Conservation (phyloP, 371 early-diverging fungal species). For the Lichtheimia corymbifera region DNA sequence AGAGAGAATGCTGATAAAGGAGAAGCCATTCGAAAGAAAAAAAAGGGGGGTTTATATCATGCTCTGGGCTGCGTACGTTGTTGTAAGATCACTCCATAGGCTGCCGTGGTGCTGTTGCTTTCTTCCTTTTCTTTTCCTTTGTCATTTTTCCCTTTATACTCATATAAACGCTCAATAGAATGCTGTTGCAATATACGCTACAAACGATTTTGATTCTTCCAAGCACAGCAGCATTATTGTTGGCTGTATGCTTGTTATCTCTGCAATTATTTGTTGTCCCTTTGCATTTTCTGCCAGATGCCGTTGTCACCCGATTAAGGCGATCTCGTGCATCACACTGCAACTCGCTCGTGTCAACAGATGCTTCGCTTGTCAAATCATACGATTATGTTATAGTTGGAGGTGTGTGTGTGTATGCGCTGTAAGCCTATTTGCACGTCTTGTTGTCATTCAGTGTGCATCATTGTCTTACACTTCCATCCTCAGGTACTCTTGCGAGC, state of each 20-base stretch:
- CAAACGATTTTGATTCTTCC: slow-evolving; percentile 13
- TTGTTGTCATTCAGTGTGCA: background rate
- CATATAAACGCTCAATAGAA: background rate
- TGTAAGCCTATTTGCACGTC: background rate
- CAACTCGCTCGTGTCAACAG: background rate
- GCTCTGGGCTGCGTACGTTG: background rate
- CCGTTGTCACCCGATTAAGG: slow-evolving; percentile 10
- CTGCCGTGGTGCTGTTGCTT: too few species aligned
- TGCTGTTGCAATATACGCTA: slow-evolving; percentile 13
- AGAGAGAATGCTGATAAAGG: background rate
- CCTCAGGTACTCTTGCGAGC: slow-evolving; percentile 5
- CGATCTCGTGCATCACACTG: background rate
- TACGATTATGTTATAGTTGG: slow-evolving; percentile 13
- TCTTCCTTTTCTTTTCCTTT: background rate
- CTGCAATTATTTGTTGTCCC: slow-evolving; percentile 13
- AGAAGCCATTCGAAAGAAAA: background rate
- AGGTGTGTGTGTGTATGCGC: slow-evolving; percentile 4
- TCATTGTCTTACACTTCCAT: background rate
- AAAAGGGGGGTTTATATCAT: background rate
- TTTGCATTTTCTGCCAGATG: slow-evolving; percentile 12
- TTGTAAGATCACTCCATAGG: too few species aligned
- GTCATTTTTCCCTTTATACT: background rate
- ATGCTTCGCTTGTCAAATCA: slow-evolving; percentile 6
- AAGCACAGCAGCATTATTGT: slow-evolving; percentile 8
- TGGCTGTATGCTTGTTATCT: slow-evolving; percentile 7